Conservation (phyloP, 192 early-diverging fungal species). For the Coemansia sp. region DNA sequence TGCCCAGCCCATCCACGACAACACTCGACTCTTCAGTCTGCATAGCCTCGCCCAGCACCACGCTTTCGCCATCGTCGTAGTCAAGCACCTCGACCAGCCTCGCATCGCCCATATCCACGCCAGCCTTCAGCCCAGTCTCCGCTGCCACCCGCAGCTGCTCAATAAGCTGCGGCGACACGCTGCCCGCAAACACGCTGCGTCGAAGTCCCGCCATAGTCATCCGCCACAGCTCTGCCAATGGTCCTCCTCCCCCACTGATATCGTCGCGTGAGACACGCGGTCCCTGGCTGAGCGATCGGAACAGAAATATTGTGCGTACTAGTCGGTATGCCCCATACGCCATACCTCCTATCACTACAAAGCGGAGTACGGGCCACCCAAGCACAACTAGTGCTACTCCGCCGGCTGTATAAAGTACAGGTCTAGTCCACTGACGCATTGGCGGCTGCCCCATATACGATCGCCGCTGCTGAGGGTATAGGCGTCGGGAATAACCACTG, state of each 20-base stretch:
- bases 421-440: constrained; percentile 22
- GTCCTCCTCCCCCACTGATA: neutral
- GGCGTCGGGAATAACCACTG: neutral
- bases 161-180: constrained; percentile 6
- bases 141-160: constrained; percentile 6
- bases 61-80: neutral
- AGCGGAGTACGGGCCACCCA: constrained; percentile 47
- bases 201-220: neutral
- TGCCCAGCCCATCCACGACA: neutral
- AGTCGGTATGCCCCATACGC: constrained; percentile 33
- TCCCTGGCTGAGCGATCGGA: constrained; percentile 13
- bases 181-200: neutral
- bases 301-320: constrained; percentile 9
- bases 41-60: constrained; percentile 34
- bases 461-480: neutral
- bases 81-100: constrained; percentile 4
- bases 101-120: neutral
- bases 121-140: neutral
- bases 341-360: constrained; percentile 39
- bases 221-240: neutral
- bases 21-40: constrained; percentile 14
- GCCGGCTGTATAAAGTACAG: constrained; percentile 33
- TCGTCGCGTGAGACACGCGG: neutral
- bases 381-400: constrained; percentile 26
- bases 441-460: neutral